Conservation (phyloP, 139 green algal species). For the Tetraselmis chui region DNA sequence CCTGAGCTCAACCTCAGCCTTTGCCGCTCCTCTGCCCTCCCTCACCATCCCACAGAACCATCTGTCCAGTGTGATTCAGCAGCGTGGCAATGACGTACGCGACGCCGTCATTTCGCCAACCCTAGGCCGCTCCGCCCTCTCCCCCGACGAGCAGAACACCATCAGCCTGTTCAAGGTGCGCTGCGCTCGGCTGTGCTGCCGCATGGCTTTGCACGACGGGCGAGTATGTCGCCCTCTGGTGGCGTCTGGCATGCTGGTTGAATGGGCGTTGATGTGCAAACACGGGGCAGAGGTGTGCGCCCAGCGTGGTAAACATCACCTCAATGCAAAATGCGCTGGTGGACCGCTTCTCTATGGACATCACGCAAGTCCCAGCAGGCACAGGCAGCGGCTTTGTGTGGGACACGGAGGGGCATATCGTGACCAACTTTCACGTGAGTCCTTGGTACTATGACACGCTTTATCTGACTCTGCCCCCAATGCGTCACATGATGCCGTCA, state of each 20-base stretch:
- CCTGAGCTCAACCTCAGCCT: too few species aligned
- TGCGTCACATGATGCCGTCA: not conserved
- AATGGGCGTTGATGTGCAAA: not conserved
- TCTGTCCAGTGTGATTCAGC: not conserved
- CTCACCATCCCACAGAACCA: not conserved
- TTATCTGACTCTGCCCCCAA: not conserved
- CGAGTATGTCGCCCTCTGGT: not conserved
- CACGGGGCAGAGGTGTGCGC: not conserved
- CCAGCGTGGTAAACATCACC: not conserved
- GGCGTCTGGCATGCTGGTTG: too few species aligned
- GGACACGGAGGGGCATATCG: constrained; percentile 63
- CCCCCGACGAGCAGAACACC: not conserved
- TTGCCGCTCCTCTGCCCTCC: too few species aligned
- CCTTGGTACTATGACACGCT: too few species aligned
- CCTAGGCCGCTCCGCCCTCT: not conserved
- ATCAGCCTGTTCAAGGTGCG: not conserved
- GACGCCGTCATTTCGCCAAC: not conserved
- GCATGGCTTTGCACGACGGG: not conserved
- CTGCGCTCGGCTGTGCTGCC: not conserved
- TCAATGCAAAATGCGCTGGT: not conserved
- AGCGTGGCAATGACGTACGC: not conserved
- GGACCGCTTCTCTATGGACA: not conserved
- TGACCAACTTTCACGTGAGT: constrained; percentile 58
- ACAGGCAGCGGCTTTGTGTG: constrained; percentile 77
- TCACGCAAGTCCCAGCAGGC: constrained; percentile 53